Base-by-base conservation (phyloP, 805 yeast species). In the Priceomyces fermenticarens region DNA sequence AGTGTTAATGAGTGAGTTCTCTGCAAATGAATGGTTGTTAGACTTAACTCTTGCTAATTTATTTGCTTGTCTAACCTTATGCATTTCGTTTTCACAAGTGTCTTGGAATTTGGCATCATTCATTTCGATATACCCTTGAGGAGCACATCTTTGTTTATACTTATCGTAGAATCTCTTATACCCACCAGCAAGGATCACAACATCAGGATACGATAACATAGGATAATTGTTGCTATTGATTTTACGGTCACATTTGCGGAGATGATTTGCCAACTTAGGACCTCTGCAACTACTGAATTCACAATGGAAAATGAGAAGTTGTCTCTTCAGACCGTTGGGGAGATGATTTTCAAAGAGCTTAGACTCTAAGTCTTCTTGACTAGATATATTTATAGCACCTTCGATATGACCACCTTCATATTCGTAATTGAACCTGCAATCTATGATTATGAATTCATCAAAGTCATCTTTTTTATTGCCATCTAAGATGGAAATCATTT, bases 371-470 rank as follows among this genome's bases (percentile, higher is more conserved):
- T 79, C 84, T 41, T 76, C 77, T 50, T 84, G 83, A 29, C 84
- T 76, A 31, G 85, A 80, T 25, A 89, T 72, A 59, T 91, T 93
- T 40, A 86, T 52, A 6, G 98, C 95, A 35, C 85, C 83, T 35
- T 73, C 77, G 35, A 93, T 88, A 62, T 93, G 99, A 23, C 99
- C 99, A 26, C 98, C 98, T 31, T 78, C 72, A 60, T 70, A 93
- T 63, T 93, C 99, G 66, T 91, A 91, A 52, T 83, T 88, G 57
- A 93, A 93, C 40, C 99, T 78, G 58, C 98, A 89, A 64, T 93
- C 99, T 8, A 93, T 70, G 12, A 93, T 67, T 6, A 77, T 51
- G 31, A 76, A 64, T 27, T 78, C 77, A 45, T 80, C 80, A 53
- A 81, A 88, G 38, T 65, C 65, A 15, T 72, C 60, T 11, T 61